Evolutionary conservation across 345 rosid species (phyloP), one percentile per base, ranked within the genome.

Genomic region (Psidium friedrichsthalianum): DNA sequence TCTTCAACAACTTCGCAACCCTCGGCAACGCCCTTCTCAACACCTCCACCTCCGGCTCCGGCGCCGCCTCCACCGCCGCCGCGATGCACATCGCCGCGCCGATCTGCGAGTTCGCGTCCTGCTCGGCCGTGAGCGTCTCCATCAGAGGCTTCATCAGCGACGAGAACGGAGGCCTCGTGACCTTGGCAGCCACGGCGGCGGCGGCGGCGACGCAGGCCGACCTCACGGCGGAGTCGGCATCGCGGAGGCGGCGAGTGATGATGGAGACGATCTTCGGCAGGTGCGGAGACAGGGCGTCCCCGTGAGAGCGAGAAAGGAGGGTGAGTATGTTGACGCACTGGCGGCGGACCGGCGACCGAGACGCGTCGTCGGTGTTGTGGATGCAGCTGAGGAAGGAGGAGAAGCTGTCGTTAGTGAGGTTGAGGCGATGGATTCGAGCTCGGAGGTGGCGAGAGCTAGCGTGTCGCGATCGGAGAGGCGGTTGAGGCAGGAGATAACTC

Each of bases 391-490:
- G 91, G 89, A 96, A 96, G 32, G 93, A 86, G 40, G 98, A 91
- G 88, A 95, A 94, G 82, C 89, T 81, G 57, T 94, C 97, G 9
- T 88, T 91, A 0, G 94, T 87, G 2, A 96, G 92, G 29, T 83
- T 89, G 44, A 84, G 90, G 98, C 99, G n/a, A 96, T 94, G 49
- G 94, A 90, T 83, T 97, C 97, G 83, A 97, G 98, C 92, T 97
- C 99, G 9, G 92, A 86, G 40, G 99, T 86, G 83, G 96, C 99
- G n/a, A 93, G 87, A 55, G 95, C 42, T 8, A 94, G 88, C 0
- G 99, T 97, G 91, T 95, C 99, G 24, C 99, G 99, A 91, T 97
- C 98, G 69, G 98, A 89, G 89, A 97, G 99, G 32, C 93, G 94
- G 91, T 96, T 95, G 32, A 96, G 94, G 89, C 98, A 96, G n/a